Conservation (phyloP, 371 early-diverging fungal genomes). For the Mucor ambiguus region DNA sequence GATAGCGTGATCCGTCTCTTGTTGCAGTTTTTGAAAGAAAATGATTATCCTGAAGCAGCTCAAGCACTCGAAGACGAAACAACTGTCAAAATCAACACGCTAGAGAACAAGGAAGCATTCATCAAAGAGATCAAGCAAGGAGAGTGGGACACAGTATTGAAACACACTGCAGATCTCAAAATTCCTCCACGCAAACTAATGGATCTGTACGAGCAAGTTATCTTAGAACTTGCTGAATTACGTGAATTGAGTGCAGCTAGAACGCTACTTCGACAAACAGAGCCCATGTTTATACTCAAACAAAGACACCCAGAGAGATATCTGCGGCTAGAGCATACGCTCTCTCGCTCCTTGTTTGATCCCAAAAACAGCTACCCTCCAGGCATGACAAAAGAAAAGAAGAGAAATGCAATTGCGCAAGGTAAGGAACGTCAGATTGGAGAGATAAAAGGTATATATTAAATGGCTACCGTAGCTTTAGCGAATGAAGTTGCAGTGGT, state of each 20-base stretch:
- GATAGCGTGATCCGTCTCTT: conserved; percentile 58
- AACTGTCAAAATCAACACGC: conserved; percentile 79
- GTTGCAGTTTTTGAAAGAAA: conserved; percentile 91
- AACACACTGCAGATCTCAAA: conserved; percentile 66
- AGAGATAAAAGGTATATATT: background rate
- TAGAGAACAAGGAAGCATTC: conserved; percentile 80
- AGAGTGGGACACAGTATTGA: conserved; percentile 86
- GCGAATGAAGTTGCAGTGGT: conserved; percentile 75
- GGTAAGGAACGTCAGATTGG: conserved; percentile 29
- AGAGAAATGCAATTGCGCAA: conserved; percentile 75
- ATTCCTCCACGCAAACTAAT: conserved; percentile 71
- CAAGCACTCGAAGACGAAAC: conserved; percentile 86
- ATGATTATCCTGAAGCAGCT: conserved; percentile 76
- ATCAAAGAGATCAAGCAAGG: conserved; percentile 77
- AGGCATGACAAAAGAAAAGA: conserved; percentile 67
- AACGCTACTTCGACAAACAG: conserved; percentile 84
- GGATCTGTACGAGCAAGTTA: conserved; percentile 91
- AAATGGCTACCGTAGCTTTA: conserved; percentile 35
- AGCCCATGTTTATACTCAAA: conserved; percentile 78
- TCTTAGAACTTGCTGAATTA: conserved; percentile 73
- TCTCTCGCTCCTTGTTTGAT: conserved; percentile 73
- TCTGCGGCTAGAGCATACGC: conserved; percentile 72
- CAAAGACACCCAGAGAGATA: conserved; percentile 78
- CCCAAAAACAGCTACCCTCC: conserved; percentile 60
- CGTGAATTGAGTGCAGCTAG: conserved; percentile 86